Evolutionary conservation across 257 asterid genomes (phyloP), one percentile per base, ranked within the genome.

Genomic region (Prunella vulgaris): DNA sequence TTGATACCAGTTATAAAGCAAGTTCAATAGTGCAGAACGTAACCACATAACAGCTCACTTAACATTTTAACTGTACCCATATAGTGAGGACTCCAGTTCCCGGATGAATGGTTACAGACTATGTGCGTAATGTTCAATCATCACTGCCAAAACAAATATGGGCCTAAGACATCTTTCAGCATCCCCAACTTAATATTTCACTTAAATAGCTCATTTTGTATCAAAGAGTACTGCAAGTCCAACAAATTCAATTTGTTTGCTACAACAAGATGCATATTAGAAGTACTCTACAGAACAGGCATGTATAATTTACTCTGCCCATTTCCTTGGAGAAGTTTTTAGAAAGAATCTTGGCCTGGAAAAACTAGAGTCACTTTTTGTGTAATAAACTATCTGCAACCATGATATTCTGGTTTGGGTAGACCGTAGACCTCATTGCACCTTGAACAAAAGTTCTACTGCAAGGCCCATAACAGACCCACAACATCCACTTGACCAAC

Each of bases 21-120:
- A 28, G 42, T 70, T 68, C 57, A 13, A 76, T 25, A n/a, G 25
- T 64, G 44, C 64, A 58, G 64, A 65, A 46, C 63, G 40, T 15
- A 21, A 20, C 35, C 61, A 13, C 58, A 66, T 10, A 60, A 28
- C 69, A 68, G 8, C 66, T 15, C 28, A 15, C 35, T 48, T 32
- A 42, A 57, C 67, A 27, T 58, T 38, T 15, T 25, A n/a, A 15
- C 42, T 35, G 38, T 1, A 35, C 42, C 12, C 42, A 35, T 35
- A 35, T 35, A 7, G 42, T 9, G 42, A 33, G 35, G 66, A 59
- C 62, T 57, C 42, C 30, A 38, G 60, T 32, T 53, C 68, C 52
- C 21, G 22, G 10, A 27, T 15, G 21, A 70, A 68, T 52, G 52
- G 33, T 66, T 48, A 10, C 12, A 1, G 66, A 46, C 62, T 3